Evolutionary conservation across 2,329 filamentous ascomycete species (phyloP).

Genomic region (Trichoderma sp.): DNA sequence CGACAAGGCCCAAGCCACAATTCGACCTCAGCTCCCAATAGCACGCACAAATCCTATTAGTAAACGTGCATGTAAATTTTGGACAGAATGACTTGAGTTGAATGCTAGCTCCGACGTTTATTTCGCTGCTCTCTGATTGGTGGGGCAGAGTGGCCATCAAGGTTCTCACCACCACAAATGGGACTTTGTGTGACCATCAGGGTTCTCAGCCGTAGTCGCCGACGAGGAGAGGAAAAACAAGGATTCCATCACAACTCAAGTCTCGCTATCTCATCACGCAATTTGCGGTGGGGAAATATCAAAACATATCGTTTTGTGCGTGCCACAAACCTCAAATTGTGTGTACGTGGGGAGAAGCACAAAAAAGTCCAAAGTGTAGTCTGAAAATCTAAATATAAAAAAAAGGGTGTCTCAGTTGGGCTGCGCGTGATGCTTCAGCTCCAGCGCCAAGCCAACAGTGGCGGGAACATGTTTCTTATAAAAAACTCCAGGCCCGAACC

Average conservation of each 20-base stretch:
- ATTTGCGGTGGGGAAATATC: background rate
- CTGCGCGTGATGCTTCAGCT: background rate
- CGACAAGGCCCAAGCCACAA: background rate
- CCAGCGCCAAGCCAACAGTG: background rate
- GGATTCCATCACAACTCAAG: background rate
- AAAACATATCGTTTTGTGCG: background rate
- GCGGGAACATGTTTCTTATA: background rate
- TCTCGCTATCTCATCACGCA: slow-evolving; percentile 1
- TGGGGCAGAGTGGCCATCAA: slow-evolving; percentile 18
- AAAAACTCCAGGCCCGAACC: background rate
- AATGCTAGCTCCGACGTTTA: background rate
- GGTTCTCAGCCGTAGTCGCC: slow-evolving; percentile 23
- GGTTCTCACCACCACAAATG: slow-evolving; percentile 20
- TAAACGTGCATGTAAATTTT: background rate
- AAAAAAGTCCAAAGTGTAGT: background rate
- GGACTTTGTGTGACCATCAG: slow-evolving; percentile 21
- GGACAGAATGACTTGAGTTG: background rate
- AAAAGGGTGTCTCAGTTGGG: background rate
- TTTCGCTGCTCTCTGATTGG: background rate
- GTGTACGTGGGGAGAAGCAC: background rate
- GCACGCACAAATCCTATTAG: background rate
- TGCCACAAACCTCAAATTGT: background rate
- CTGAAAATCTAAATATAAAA: background rate
- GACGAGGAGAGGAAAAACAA: background rate
- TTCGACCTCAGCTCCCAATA: background rate